Percentiles rank a stretch among this genome's conserved stretches.
These are phyloP conservation scores for Cladophialophora psammophila DNA, from an alignment of 2,329 filamentous ascomycete species.

Conservation along the genomic window DNA sequence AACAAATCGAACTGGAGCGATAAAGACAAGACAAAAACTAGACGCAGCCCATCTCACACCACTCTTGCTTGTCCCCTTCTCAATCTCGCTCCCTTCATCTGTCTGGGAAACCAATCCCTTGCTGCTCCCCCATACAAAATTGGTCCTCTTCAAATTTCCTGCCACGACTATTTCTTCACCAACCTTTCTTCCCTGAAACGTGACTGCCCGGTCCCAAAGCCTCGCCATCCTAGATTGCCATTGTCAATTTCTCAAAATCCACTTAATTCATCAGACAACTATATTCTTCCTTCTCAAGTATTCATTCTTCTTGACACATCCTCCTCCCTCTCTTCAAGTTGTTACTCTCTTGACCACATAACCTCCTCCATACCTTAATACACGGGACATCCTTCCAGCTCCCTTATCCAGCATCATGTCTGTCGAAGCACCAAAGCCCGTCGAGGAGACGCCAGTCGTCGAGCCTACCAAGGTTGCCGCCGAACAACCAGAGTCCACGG, in stretches of 20 bases:
- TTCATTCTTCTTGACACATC: constrained; percentile 16
- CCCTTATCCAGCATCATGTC: constrained; percentile 66
- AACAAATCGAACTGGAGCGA: constrained; percentile 14
- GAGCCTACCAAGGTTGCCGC: constrained; percentile 44
- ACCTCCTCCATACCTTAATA: constrained; percentile 40
- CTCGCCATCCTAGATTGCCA: constrained; percentile 32
- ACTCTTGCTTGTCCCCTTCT: constrained; percentile 12
- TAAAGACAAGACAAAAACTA: constrained; percentile 22
- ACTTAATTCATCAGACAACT: constrained; percentile 23
- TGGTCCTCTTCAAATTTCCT: constrained; percentile 35
- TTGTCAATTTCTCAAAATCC: constrained; percentile 37
- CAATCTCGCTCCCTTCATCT: constrained; percentile 30
- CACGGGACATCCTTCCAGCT: constrained; percentile 24
- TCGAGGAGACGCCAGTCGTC: constrained; percentile 62
- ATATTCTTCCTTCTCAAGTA: constrained; percentile 32
- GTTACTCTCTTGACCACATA: constrained; percentile 50
- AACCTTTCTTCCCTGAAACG: constrained; percentile 28
- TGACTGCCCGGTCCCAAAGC: constrained; percentile 24
- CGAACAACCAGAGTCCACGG: constrained; percentile 44
- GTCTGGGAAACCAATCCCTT: constrained; percentile 20
- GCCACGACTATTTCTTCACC: constrained; percentile 39
- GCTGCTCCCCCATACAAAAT: constrained; percentile 14
- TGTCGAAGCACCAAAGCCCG: constrained; percentile 72
- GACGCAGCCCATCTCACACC: constrained; percentile 26
- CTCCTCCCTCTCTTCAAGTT: constrained; percentile 33